Conservation (phyloP, 2,329 filamentous ascomycete species). For the Thielaviopsis populi region DNA sequence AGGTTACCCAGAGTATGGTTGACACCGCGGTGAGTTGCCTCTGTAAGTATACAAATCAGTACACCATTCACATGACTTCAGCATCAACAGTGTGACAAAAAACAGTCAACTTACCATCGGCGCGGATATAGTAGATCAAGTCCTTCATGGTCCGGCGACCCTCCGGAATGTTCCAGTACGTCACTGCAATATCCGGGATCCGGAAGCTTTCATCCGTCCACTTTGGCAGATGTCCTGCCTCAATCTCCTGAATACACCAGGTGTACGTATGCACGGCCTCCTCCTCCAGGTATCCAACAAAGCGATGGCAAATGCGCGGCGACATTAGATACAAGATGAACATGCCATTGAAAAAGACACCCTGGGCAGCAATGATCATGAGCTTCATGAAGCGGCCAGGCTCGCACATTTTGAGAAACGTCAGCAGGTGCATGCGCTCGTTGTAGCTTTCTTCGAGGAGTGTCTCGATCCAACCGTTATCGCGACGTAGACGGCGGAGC, state of each 20-base stretch:
- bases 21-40: constrained; percentile 81
- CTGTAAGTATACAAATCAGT: constrained; percentile 26
- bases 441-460: constrained; percentile 83
- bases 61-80: not conserved
- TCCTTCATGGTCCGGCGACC: constrained; percentile 70
- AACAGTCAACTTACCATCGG: constrained; percentile 33
- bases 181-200: constrained; percentile 76
- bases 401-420: constrained; percentile 76
- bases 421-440: constrained; percentile 83
- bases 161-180: constrained; percentile 90
- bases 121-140: constrained; percentile 72
- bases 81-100: not conserved
- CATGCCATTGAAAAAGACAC: constrained; percentile 90
- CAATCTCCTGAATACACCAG: constrained; percentile 72
- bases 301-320: constrained; percentile 79
- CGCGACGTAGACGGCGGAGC: constrained; percentile 70
- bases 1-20: constrained; percentile 91
- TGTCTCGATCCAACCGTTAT: constrained; percentile 95
- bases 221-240: constrained; percentile 64
- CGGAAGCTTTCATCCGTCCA: constrained; percentile 57
- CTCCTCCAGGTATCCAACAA: constrained; percentile 94
- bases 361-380: constrained; percentile 83
- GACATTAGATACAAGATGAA: constrained; percentile 80
- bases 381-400: constrained; percentile 73
- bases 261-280: constrained; percentile 95